phyloP scores from a whole-genome alignment of 306 rosid genomes.

The Pterocarpus santalinus region DNA sequence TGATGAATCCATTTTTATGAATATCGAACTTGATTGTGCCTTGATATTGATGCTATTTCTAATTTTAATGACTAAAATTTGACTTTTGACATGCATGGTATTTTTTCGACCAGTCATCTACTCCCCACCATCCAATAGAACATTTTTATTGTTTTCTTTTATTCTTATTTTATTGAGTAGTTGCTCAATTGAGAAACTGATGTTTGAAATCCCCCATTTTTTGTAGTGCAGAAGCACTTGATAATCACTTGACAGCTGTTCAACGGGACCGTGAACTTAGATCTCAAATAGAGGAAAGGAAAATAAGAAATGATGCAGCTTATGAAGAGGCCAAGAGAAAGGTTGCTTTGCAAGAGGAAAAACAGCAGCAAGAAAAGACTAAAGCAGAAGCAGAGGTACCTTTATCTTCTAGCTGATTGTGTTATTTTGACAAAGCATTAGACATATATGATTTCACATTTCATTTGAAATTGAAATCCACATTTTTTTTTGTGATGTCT shows the following conservation, averaged over 20 bases:
- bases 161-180: slow-evolving; percentile 5
- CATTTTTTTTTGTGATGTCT: slow-evolving; percentile 1
- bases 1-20: slow-evolving; percentile 35
- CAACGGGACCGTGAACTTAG: slow-evolving; percentile 81
- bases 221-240: slow-evolving; percentile 89
- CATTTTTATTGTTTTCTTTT: not conserved
- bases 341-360: slow-evolving; percentile 84
- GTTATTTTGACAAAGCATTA: slow-evolving; percentile 18
- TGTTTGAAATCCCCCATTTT: slow-evolving; percentile 38
- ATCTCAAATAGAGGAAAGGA: slow-evolving; percentile 94
- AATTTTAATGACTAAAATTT: slow-evolving; percentile 28
- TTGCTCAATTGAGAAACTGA: slow-evolving; percentile 41
- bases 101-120: slow-evolving; percentile 29
- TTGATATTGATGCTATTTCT: slow-evolving; percentile 31
- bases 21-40: slow-evolving; percentile 35
- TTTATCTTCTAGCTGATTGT: slow-evolving; percentile 37
- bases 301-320: slow-evolving; percentile 89
- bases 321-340: slow-evolving; percentile 88
- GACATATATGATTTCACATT: slow-evolving; percentile 33
- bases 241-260: slow-evolving; percentile 88
- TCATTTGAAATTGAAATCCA: slow-evolving; percentile 25
- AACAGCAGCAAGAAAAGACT: slow-evolving; percentile 79
- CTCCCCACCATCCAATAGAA: not conserved
- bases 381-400: slow-evolving; percentile 85
- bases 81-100: not conserved